Base-by-base conservation (phyloP, 2,329 filamentous ascomycete species). In the Calonectria pseudoreteaudii region DNA sequence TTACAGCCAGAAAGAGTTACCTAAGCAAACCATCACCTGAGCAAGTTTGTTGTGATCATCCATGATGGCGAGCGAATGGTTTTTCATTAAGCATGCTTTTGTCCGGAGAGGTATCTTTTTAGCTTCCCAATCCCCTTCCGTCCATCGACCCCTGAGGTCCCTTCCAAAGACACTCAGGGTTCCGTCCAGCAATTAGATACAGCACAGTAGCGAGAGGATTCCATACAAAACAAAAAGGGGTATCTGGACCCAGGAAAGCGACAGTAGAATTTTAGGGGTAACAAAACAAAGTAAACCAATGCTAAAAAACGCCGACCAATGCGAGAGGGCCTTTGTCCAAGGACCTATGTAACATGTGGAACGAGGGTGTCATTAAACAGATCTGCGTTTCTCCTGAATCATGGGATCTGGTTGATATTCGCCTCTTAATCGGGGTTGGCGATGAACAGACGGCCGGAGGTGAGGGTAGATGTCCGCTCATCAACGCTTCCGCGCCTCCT, bases 401-500 rank as follows among this genome's bases (percentile, higher is more conserved):
- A 70, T 77, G 53, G 66, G 66, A 72, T 49, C 72, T 74, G 66
- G 69, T 64, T 66, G 65, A 69, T 64, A 30, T 70, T 71, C 58
- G 65, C 66, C 49, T 31, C 74, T 87, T 85, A 90, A 84, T 97
- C 95, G 23, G 95, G 95, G 84, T 97, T 97, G 79, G 95, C 95
- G 81, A 97, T 95, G 84, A 94, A 97, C 72, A 97, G 89, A 75
- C 94, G 90, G 64, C 92, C 92, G 34, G 91, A 89, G 26, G 90
- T 92, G 83, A 97, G 93, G 1, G 94, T 96, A 85, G 92, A 93
- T 7, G 93, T 94, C 80, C 94, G 89, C 84, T 97, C 95, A 82
- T 97, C 95, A 64, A 97, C 94, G 81, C 94, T 97, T 71, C 95
- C 95, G 80, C 94, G 89, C 78, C 95, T 89, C 80, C 89, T 90